phyloP scores from a whole-genome alignment of 2,329 filamentous ascomycete genomes.

The Fusarium sp. region DNA sequence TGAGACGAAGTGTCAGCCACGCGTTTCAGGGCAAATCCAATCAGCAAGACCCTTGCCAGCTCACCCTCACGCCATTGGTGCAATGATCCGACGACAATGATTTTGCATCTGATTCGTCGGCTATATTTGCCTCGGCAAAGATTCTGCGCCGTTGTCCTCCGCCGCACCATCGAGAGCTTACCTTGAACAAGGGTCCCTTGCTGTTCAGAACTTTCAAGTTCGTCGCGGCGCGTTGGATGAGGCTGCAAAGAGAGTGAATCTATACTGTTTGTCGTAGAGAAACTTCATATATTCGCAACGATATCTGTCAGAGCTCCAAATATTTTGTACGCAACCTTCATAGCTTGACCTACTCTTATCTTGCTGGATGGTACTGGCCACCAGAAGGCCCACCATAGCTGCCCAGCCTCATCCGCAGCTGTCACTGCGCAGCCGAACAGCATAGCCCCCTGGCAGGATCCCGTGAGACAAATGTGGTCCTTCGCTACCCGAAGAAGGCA shows the following conservation, averaged over 20 bases:
- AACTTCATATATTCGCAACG: neutral
- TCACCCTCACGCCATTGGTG: neutral
- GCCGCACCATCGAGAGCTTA: neutral
- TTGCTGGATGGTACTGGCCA: neutral
- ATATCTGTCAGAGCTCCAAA: neutral
- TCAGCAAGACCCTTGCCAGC: neutral
- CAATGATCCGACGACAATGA: neutral
- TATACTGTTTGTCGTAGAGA: neutral
- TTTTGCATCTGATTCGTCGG: neutral
- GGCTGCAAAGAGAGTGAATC: neutral
- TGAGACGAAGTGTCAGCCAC: neutral
- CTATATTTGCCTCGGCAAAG: neutral
- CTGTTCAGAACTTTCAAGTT: neutral
- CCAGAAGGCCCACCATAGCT: neutral
- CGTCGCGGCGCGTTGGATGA: neutral
- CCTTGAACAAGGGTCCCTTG: neutral
- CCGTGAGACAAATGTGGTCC: neutral
- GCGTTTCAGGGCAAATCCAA: neutral
- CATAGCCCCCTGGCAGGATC: neutral
- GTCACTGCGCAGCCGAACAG: neutral
- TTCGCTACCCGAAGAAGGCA: neutral
- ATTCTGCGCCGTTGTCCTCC: neutral
- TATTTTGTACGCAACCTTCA: neutral
- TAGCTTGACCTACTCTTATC: neutral
- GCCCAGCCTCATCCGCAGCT: neutral